Percentiles rank a stretch among this genome's conserved stretches.
These are phyloP conservation scores for Trametes gibbosa DNA, from an alignment of 768 basidiomycete species.

Conservation along the genomic window DNA sequence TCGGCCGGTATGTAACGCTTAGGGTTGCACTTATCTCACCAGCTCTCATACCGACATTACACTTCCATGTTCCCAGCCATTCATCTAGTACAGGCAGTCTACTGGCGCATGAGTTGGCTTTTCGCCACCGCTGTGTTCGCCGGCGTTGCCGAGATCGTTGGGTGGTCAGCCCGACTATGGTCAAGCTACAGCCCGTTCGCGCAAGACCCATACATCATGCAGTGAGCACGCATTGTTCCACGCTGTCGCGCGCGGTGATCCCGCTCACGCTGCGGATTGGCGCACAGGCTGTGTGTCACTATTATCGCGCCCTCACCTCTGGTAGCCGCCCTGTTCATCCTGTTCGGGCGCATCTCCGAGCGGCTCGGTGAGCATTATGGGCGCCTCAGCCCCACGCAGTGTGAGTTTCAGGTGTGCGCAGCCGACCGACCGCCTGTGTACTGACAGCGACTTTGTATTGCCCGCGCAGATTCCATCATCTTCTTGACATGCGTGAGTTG, in stretches of 20 bases:
- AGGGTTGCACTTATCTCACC: neutral
- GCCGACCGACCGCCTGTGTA: neutral
- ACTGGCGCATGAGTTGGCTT: conserved; percentile 35
- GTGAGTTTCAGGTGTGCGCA: neutral
- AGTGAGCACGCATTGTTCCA: conserved; percentile 26
- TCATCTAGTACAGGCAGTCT: conserved; percentile 30
- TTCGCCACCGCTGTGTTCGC: conserved; percentile 32
- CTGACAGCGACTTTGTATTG: neutral
- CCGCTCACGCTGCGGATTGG: neutral
- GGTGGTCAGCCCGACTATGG: conserved; percentile 39
- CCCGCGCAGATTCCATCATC: conserved; percentile 37
- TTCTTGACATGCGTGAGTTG: conserved; percentile 37
- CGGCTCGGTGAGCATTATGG: conserved; percentile 45
- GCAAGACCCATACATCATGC: conserved; percentile 38
- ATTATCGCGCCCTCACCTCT: conserved; percentile 58
- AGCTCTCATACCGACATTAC: neutral
- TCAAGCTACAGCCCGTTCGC: conserved; percentile 27
- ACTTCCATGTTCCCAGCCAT: conserved; percentile 18
- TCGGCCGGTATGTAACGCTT: conserved; percentile 15
- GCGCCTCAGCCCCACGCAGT: conserved; percentile 38
- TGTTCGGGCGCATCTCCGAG: conserved; percentile 48
- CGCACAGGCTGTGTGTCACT: conserved; percentile 42
- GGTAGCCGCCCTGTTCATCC: conserved; percentile 57
- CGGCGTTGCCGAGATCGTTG: conserved; percentile 35
- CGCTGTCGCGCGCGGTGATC: neutral